A percentile compares a stretch with the other conserved stretches of the same genome.
Conservation (phyloP, 306 rosid genomes). For the Lathyrus aphaca region DNA sequence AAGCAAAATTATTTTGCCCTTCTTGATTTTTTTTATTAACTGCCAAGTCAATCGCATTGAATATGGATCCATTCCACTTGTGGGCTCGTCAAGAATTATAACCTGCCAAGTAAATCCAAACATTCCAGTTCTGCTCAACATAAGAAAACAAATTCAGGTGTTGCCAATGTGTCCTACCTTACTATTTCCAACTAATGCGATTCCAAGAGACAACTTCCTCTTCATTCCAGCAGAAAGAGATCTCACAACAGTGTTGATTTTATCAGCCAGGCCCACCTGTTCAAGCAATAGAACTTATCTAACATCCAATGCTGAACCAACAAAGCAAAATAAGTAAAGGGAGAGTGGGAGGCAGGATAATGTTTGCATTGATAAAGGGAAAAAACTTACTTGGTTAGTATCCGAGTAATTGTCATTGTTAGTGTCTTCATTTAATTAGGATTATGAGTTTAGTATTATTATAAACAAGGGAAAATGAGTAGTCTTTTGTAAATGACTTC, state of each 20-base stretch:
- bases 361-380: constrained; percentile 7
- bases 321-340: background rate
- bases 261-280: constrained; percentile 97
- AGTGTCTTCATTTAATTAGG: background rate
- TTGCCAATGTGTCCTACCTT: constrained; percentile 59
- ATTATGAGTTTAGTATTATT: constrained; percentile 10
- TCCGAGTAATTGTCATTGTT: background rate
- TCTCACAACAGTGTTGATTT: constrained; percentile 68
- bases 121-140: constrained; percentile 24
- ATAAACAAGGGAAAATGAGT: background rate
- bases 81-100: constrained; percentile 93
- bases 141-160: constrained; percentile 17
- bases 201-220: constrained; percentile 97
- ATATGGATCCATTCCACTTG: constrained; percentile 99
- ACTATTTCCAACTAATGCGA: constrained; percentile 89
- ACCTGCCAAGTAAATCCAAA: constrained; percentile 61
- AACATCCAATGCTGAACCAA: constrained; percentile 31
- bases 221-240: constrained; percentile 98
- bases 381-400: constrained; percentile 7
- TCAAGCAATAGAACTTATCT: constrained; percentile 41
- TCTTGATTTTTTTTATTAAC: constrained; percentile 81
- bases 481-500: background rate
- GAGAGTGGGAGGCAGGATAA: constrained; percentile 10
- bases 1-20: constrained; percentile 90
- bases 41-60: constrained; percentile 99